Conservation (phyloP, 2,329 filamentous ascomycete genomes). For the Pseudogymnoascus sp. region DNA sequence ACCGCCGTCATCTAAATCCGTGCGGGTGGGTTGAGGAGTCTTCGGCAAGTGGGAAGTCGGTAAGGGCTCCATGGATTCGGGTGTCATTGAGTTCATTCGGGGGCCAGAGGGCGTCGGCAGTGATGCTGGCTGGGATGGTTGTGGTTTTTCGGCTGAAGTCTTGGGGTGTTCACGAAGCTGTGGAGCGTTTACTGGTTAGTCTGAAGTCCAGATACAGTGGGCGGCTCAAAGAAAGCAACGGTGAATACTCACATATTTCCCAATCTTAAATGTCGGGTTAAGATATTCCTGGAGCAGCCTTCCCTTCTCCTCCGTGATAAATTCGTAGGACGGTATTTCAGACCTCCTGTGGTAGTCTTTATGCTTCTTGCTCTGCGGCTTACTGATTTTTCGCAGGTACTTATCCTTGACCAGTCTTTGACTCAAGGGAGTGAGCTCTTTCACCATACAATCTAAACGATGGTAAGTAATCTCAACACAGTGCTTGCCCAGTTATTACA, state of each 20-base stretch:
- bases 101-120: background rate
- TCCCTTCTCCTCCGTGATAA: background rate
- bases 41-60: background rate
- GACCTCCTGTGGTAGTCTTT: background rate
- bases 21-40: background rate
- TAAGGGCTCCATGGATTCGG: background rate
- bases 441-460: background rate
- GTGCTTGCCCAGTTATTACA: background rate
- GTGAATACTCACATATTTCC: background rate
- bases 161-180: background rate
- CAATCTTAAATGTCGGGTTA: background rate
- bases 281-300: background rate
- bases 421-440: background rate
- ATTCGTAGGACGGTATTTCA: background rate
- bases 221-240: background rate
- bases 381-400: background rate
- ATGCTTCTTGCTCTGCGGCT: background rate
- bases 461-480: background rate
- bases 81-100: background rate
- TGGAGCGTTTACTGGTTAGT: background rate
- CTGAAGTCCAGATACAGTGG: background rate
- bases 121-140: background rate
- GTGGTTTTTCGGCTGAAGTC: background rate
- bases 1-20: too few species aligned
- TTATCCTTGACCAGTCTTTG: background rate